A percentile compares a stretch with the other conserved stretches of the same genome.
Conservation (phyloP, 2,329 filamentous ascomycete species). For the Beauveria asiatica region DNA sequence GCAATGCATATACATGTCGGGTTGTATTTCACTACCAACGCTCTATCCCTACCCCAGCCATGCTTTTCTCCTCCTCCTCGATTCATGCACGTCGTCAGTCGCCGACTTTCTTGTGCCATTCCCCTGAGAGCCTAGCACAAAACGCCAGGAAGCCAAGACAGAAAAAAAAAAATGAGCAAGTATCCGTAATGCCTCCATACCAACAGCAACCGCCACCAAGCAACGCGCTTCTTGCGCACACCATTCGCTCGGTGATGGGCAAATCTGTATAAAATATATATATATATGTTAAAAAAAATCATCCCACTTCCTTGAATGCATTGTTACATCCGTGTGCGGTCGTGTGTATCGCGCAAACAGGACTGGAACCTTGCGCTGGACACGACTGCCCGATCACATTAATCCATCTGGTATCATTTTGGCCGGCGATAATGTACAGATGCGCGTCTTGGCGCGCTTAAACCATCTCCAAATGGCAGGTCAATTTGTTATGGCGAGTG, state of each 20-base stretch:
- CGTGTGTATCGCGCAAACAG: not conserved
- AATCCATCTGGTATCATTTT: slow-evolving; percentile 1
- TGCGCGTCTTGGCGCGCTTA: slow-evolving; percentile 4
- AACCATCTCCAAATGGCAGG: not conserved
- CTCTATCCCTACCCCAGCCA: slow-evolving; percentile 7
- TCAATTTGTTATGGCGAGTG: not conserved
- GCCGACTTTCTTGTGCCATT: slow-evolving; percentile 1
- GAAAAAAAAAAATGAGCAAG: not conserved
- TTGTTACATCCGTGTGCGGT: not conserved
- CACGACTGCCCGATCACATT: slow-evolving; percentile 1
- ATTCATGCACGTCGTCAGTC: not conserved
- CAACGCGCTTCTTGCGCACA: not conserved
- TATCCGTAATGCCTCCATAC: not conserved
- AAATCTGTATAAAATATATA: slow-evolving; percentile 2
- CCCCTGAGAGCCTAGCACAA: not conserved
- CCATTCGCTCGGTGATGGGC: not conserved
- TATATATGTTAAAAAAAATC: slow-evolving; percentile 2
- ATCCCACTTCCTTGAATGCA: not conserved
- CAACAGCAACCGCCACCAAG: not conserved
- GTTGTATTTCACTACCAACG: slow-evolving; percentile 1
- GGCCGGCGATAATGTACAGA: slow-evolving; percentile 8
- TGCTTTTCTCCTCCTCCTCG: slow-evolving; percentile 5
- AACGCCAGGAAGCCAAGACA: slow-evolving; percentile 2
- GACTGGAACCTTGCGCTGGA: slow-evolving; percentile 6
- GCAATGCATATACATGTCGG: not conserved